Percentiles rank a stretch among this genome's conserved stretches.
These are phyloP conservation scores for Sporothrix dimorphospora DNA, from an alignment of 2,329 filamentous ascomycete species.

Conservation along the genomic window DNA sequence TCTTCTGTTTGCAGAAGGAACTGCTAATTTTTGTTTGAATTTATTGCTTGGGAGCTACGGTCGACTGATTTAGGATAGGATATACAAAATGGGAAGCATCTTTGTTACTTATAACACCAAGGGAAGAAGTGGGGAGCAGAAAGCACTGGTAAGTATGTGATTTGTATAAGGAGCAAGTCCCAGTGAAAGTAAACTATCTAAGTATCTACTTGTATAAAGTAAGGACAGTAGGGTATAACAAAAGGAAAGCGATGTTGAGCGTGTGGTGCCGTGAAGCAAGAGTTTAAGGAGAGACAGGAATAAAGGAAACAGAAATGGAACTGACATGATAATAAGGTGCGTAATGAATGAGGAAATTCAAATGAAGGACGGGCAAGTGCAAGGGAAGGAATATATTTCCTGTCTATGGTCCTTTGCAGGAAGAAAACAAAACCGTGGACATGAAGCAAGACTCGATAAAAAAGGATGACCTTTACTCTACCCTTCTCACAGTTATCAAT, in stretches of 20 bases:
- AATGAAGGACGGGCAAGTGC: neutral
- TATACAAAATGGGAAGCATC: neutral
- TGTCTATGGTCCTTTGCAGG: neutral
- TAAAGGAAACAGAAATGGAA: neutral
- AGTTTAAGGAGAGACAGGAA: neutral
- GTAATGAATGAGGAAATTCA: neutral
- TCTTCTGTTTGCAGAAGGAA: neutral
- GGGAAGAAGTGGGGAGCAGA: neutral
- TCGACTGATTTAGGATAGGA: neutral
- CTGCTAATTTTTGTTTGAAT: neutral
- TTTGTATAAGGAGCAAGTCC: neutral
- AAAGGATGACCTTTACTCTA: neutral
- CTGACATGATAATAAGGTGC: neutral
- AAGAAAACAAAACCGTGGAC: neutral
- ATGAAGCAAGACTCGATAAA: neutral
- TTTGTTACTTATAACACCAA: neutral
- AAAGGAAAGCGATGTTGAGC: neutral
- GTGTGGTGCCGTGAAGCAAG: neutral
- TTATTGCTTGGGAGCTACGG: neutral
- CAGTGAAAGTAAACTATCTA: neutral
- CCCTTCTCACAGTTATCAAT: neutral
- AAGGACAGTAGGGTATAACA: neutral
- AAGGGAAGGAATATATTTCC: no score
- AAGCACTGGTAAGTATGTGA: neutral
- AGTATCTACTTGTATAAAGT: neutral